A percentile compares a stretch with the other conserved stretches of the same genome.
Evolutionary conservation across 805 yeast species (phyloP).

Genomic region (Candida namnaoensis): DNA sequence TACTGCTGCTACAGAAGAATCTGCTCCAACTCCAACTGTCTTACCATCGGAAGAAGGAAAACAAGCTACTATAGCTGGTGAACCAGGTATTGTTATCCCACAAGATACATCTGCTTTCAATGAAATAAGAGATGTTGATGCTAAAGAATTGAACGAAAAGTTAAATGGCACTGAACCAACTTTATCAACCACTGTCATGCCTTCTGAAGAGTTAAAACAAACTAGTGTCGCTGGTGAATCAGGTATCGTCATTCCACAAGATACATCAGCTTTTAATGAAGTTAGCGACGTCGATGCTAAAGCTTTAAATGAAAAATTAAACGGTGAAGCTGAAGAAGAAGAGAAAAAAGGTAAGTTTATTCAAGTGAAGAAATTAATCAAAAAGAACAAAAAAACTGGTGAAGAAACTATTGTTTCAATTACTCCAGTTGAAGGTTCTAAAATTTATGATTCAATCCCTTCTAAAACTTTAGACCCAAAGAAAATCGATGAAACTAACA

Average conservation of each 20-base stretch:
- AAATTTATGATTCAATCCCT: conserved; percentile 5
- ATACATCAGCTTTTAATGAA: conserved; percentile 58
- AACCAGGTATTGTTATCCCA: conserved; percentile 65
- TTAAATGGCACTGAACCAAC: conserved; percentile 4
- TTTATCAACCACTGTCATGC: conserved; percentile 34
- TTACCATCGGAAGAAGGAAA: conserved; percentile 32
- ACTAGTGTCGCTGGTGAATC: conserved; percentile 49
- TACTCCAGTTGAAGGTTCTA: conserved; percentile 16
- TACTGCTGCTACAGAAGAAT: conserved; percentile 10
- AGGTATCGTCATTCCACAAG: conserved; percentile 55
- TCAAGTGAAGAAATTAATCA: conserved; percentile 28
- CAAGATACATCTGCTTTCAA: conserved; percentile 50
- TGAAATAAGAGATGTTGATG: conserved; percentile 38
- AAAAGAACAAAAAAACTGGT: conserved; percentile 31
- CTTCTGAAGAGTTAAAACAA: conserved; percentile 32
- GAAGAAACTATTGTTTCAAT: conserved; percentile 27
- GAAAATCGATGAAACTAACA: conserved; percentile 1
- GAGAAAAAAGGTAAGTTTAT: conserved; percentile 18
- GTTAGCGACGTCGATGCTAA: conserved; percentile 48
- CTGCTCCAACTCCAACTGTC: conserved; percentile 23
- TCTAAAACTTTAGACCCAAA: conserved; percentile 12
- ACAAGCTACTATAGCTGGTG: conserved; percentile 39
- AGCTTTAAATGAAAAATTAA: conserved; percentile 41
- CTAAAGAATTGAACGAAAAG: conserved; percentile 36
- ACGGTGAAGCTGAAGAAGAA: conserved; percentile 8